Conservation (phyloP, 2,329 filamentous ascomycete genomes). For the Thyridium curvatum region DNA sequence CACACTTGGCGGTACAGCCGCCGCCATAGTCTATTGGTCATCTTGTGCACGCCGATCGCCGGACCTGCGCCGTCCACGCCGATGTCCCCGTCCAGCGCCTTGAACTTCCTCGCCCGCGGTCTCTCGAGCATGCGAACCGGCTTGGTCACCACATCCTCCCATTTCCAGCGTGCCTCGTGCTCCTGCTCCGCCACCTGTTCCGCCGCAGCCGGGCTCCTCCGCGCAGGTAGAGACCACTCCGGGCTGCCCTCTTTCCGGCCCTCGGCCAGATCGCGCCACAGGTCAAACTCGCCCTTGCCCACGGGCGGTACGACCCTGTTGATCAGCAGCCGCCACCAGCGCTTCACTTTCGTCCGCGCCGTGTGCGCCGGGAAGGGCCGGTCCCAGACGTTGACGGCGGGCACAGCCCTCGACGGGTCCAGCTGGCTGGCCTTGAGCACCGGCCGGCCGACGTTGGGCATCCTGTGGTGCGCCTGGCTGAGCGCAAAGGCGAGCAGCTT, state of each 20-base stretch:
- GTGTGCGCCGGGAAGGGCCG: slow-evolving; percentile 31
- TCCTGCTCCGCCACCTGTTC: too few species aligned
- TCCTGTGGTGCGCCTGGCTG: slow-evolving; percentile 27
- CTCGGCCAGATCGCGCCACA: slow-evolving; percentile 37
- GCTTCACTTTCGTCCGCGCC: slow-evolving; percentile 33
- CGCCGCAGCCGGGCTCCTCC: slow-evolving; percentile 21
- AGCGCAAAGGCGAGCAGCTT: slow-evolving; percentile 35
- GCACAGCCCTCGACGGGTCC: slow-evolving; percentile 28
- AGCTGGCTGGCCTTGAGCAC: slow-evolving; percentile 18
- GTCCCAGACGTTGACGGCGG: slow-evolving; percentile 43
- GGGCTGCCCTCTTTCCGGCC: slow-evolving; percentile 27
- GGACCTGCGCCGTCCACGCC: slow-evolving; percentile 23
- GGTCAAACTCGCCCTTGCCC: slow-evolving; percentile 46
- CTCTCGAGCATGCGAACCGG: slow-evolving; percentile 32
- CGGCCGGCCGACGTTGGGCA: slow-evolving; percentile 22
- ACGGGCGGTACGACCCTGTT: slow-evolving; percentile 49
- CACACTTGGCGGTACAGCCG: slow-evolving; percentile 41
- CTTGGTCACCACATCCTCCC: slow-evolving; percentile 32
- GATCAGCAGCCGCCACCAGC: slow-evolving; percentile 39
- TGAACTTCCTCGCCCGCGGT: slow-evolving; percentile 22
- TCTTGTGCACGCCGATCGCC: slow-evolving; percentile 23
- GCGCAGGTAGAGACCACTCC: slow-evolving; percentile 30
- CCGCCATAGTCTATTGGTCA: slow-evolving; percentile 34
- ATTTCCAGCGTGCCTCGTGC: slow-evolving; percentile 27
- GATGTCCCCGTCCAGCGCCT: slow-evolving; percentile 28